Evolutionary conservation across 768 basidiomycete species (phyloP), one percentile per base, ranked within the genome.

Genomic region (Leccinellum albellum): DNA sequence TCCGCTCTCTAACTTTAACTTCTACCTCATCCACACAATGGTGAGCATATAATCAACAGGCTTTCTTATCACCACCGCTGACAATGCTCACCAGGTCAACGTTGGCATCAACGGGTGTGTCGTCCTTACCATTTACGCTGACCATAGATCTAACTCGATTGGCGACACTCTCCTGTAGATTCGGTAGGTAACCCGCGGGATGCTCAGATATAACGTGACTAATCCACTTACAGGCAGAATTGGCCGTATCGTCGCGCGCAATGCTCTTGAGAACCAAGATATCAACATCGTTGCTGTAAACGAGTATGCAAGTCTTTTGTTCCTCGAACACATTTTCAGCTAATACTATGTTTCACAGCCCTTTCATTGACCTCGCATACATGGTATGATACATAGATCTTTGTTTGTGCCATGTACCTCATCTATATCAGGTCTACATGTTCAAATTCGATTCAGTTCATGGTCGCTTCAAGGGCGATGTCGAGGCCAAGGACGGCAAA

Each of bases 371-470:
- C 73, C 86, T 95, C 65, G 82, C 87, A 3, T 98, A 99, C 86
- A 97, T 98, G 95, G 96, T 89, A 53, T 32, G 82, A 65, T 37
- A 1, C 10, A 48, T 17, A 2, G 1, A 10, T 44, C 28, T 6
- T 33, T 31, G 14, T 21, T 20, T 33, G 10, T 21, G n/a, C 37
- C 29, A 12, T 45, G 15, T 21, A 42, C 29, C 58, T 63, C 32
- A 64, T 20, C 46, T 20, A 31, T 53, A 20, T 21, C 57, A 92
- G 90, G 89, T 94, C 72, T 97, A 97, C 84, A 94, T 97, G 93
- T 95, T 97, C 89, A 96, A 94, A 81, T 95, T 85, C 71, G 93
- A 95, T 73, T 89, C 93, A 56, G 91, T 93, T 61, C 93, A 96
- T 78, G 88, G 94, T 52, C 86, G 89, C 72, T 98, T 89, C 85